Conservation (phyloP, 768 basidiomycete species). For the Neoboletus magnificus region DNA sequence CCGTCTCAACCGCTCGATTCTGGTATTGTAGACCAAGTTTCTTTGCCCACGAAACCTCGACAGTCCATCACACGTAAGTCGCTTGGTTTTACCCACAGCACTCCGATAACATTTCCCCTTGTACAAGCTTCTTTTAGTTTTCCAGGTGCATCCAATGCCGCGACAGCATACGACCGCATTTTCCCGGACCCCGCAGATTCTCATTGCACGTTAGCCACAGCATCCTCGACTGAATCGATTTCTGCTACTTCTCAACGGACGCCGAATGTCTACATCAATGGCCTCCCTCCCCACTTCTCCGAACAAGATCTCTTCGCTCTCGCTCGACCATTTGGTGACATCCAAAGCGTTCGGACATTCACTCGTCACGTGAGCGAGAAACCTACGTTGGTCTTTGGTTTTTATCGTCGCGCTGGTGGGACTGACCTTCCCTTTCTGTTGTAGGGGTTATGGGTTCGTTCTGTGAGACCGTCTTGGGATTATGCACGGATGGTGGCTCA, state of each 20-base stretch:
- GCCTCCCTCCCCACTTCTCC: slow-evolving; percentile 77
- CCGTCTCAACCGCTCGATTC: slow-evolving; percentile 11
- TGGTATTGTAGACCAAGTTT: slow-evolving; percentile 10
- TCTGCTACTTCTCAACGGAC: slow-evolving; percentile 33
- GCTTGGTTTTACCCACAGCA: background rate
- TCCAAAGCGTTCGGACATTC: slow-evolving; percentile 79
- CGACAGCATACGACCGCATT: slow-evolving; percentile 11
- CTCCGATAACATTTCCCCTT: slow-evolving; percentile 3
- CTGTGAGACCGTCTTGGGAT: slow-evolving; percentile 47
- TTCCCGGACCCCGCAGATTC: slow-evolving; percentile 14
- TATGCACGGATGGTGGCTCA: background rate
- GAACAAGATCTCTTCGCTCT: slow-evolving; percentile 77
- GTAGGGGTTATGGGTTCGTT: slow-evolving; percentile 76
- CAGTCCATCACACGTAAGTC: slow-evolving; percentile 28
- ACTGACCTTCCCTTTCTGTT: slow-evolving; percentile 10
- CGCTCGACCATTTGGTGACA: slow-evolving; percentile 65
- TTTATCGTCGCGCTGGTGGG: background rate
- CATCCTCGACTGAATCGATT: slow-evolving; percentile 14
- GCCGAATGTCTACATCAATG: slow-evolving; percentile 87
- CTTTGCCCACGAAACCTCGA: slow-evolving; percentile 5
- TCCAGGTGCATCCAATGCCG: slow-evolving; percentile 11
- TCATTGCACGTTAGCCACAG: slow-evolving; percentile 7
- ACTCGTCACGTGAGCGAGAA: slow-evolving; percentile 78
- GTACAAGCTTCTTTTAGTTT: slow-evolving; percentile 27
- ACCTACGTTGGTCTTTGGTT: slow-evolving; percentile 40